These are phyloP conservation scores for Verticillium nubilum DNA, from an alignment of 2,329 filamentous ascomycete species.

Conservation along the genomic window DNA sequence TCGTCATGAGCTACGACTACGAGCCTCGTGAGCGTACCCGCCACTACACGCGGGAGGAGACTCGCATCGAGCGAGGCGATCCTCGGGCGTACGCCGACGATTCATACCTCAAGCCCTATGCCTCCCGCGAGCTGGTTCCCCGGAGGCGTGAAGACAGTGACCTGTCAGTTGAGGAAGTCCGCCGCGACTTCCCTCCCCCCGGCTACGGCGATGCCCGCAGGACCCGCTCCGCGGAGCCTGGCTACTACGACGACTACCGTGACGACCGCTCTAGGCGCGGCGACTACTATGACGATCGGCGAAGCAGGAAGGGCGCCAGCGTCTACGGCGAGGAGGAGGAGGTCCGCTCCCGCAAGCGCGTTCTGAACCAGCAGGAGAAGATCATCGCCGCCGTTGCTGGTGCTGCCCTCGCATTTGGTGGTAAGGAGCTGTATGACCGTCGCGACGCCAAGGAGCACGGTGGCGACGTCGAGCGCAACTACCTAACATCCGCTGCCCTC, in stretches of 20 bases:
- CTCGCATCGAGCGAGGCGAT: slow-evolving; percentile 43
- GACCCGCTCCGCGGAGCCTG: slow-evolving; percentile 58
- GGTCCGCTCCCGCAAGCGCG: slow-evolving; percentile 39
- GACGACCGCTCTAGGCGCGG: slow-evolving; percentile 38
- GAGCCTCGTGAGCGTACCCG: slow-evolving; percentile 38
- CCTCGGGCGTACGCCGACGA: slow-evolving; percentile 47
- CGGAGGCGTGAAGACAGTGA: slow-evolving; percentile 67
- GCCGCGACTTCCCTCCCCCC: slow-evolving; percentile 76
- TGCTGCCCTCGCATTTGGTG: slow-evolving; percentile 58
- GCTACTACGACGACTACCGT: slow-evolving; percentile 49
- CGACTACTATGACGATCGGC: slow-evolving; percentile 40
- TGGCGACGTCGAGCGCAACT: slow-evolving; percentile 48
- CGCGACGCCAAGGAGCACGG: slow-evolving; percentile 49
- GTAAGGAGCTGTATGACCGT: slow-evolving; percentile 62
- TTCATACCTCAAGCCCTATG: slow-evolving; percentile 36
- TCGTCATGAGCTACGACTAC: slow-evolving; percentile 44
- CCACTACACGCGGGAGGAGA: slow-evolving; percentile 49
- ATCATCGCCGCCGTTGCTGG: slow-evolving; percentile 62
- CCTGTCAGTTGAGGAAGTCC: slow-evolving; percentile 73
- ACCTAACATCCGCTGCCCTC: slow-evolving; percentile 53
- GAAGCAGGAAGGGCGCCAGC: slow-evolving; percentile 46
- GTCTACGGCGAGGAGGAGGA: slow-evolving; percentile 55
- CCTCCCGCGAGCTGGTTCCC: slow-evolving; percentile 49
- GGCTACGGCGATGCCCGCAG: slow-evolving; percentile 52
- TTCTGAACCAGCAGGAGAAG: slow-evolving; percentile 58